Conservation (phyloP, 805 yeast genomes). For the Candida ipomoeae region DNA sequence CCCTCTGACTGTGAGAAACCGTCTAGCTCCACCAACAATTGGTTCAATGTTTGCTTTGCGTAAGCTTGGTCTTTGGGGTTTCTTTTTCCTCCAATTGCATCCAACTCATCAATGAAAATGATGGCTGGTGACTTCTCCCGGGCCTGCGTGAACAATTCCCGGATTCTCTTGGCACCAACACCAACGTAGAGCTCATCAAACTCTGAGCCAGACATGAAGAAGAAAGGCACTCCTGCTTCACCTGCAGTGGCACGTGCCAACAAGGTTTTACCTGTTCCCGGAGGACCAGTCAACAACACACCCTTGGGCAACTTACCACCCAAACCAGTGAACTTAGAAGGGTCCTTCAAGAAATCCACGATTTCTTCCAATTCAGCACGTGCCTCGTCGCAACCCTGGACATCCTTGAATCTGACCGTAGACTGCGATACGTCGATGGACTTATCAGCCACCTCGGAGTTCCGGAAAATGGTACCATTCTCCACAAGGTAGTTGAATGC, state of each 20-base stretch:
- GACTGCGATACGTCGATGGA: constrained; percentile 80
- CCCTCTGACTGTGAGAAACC: constrained; percentile 93
- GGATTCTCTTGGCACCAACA: constrained; percentile 96
- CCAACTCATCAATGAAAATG: constrained; percentile 94
- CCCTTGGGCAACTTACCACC: constrained; percentile 99
- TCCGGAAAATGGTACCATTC: constrained; percentile 74
- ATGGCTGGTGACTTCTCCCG: constrained; percentile 95
- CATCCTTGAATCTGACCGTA: constrained; percentile 86
- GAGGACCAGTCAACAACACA: constrained; percentile 94
- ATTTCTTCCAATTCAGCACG: constrained; percentile 95
- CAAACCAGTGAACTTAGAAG: constrained; percentile 89
- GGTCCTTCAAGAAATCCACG: constrained; percentile 96
- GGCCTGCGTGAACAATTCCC: constrained; percentile 91
- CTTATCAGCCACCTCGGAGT: constrained; percentile 68
- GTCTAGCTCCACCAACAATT: constrained; percentile 90
- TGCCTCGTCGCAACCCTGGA: constrained; percentile 98
- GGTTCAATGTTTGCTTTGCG: constrained; percentile 95
- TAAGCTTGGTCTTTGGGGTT: constrained; percentile 97
- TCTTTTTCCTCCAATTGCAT: constrained; percentile 97
- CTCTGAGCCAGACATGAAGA: constrained; percentile 97
- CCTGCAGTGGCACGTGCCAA: constrained; percentile 98
- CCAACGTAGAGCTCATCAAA: constrained; percentile 98
- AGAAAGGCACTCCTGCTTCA: constrained; percentile 98
- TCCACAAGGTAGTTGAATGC: constrained; percentile 79
- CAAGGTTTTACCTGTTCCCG: constrained; percentile 97